Evolutionary conservation across 2,329 filamentous ascomycete species (phyloP).

Genomic region (Aspergillus melleus): DNA sequence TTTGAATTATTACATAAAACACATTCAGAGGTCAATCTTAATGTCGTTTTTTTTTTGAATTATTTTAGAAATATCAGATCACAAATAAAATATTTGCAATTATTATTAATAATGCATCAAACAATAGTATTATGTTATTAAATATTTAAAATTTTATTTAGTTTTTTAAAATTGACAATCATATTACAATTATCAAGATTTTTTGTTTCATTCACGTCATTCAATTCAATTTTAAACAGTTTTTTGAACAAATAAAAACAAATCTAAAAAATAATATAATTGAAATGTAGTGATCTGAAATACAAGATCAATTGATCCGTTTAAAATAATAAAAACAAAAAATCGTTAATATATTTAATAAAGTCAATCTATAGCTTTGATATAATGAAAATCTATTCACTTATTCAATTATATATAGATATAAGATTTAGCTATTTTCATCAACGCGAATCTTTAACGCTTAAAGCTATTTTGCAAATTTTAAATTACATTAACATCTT

Average conservation of each 20-base stretch:
- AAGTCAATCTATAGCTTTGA: not conserved
- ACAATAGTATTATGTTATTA: no score
- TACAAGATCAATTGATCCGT: no score
- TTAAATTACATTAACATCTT: constrained; percentile 9
- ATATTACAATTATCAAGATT: no score
- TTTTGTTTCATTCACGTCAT: no score
- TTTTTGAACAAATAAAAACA: no score
- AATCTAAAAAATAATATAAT: no score
- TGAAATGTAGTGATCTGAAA: no score
- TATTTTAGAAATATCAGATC: not conserved
- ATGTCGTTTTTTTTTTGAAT: not conserved
- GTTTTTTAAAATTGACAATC: no score
- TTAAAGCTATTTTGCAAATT: constrained; percentile 13
- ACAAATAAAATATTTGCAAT: no score
- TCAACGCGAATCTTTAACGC: constrained; percentile 14
- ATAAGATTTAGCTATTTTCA: constrained; percentile 10
- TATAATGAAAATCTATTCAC: not conserved
- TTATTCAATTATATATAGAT: not conserved
- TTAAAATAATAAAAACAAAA: not conserved
- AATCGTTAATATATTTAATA: not conserved
- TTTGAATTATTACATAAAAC: constrained; percentile 11
- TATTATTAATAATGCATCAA: no score
- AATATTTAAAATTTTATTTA: no score
- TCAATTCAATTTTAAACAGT: no score
- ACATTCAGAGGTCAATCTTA: constrained; percentile 4